Evolutionary conservation across 2,329 filamentous ascomycete species (phyloP), one percentile per base, ranked within the genome.

Genomic region (Ilyonectria destructans): DNA sequence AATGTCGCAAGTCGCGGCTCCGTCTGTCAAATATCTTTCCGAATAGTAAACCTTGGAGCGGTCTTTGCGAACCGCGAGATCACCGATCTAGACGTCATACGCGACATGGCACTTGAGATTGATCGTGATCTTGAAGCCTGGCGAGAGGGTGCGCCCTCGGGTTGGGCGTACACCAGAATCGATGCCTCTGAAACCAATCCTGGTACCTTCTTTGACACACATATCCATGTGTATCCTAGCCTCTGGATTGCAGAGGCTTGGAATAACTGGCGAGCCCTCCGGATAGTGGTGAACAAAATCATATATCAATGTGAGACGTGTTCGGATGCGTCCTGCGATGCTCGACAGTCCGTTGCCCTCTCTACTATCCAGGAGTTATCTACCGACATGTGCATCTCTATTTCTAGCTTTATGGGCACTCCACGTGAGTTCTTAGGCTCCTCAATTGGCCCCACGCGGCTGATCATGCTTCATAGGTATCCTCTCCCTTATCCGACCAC

Each of bases 201-300:
- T 2, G 51, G 17, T n/a, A n/a, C 15, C n/a, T 33, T n/a, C 6
- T 58, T 48, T 17, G 13, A 26, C 4, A 31, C 7, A 33, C 33
- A 31, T 17, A 29, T 26, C 9, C 56, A 58, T 33, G 45, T 48
- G 1, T 58, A 58, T 9, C 23, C 29, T 13, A 45, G n/a, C 10
- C 43, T 46, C 15, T 33, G 29, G 45, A 33, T 46, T 45, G 56
- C 56, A 17, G 37, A 58, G 40, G n/a, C 6, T 15, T 48, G 40
- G 56, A 58, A 58, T 23, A 58, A 45, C n/a, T 58, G 56, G 56
- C 56, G 56, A 6, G 15, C 29, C 3, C 8, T 58, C 8, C 40
- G 56, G 6, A 23, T 58, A 33, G 17, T 46, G 15, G 26, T 35
- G 2, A 58, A 48, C 40, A 23, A 33, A 6, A 48, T 58, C 26